Conservation (phyloP, 139 green algal species). For the Yamagishiella unicocca region DNA sequence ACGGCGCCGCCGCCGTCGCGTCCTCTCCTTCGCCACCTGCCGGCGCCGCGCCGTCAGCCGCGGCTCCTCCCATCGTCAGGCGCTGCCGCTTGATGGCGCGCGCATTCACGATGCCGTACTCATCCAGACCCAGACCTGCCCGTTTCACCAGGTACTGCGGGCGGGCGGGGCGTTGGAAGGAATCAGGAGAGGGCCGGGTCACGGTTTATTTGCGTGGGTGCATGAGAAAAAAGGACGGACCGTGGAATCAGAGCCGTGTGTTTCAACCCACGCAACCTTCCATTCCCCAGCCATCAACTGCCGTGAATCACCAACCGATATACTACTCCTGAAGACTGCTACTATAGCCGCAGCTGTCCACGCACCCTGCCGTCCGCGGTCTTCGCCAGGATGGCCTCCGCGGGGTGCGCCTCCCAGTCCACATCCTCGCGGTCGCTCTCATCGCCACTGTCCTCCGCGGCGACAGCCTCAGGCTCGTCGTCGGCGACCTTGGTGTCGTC, state of each 20-base stretch:
- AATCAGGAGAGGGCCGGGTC: too few species aligned
- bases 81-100: slow-evolving; percentile 41
- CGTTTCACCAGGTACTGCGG: slow-evolving; percentile 43
- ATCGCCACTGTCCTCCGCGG: neutral
- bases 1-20: neutral
- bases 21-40: neutral
- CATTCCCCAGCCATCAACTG: too few species aligned
- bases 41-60: neutral
- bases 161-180: neutral
- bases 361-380: slow-evolving; percentile 22
- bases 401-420: slow-evolving; percentile 46
- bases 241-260: too few species aligned
- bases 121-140: slow-evolving; percentile 17
- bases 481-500: neutral
- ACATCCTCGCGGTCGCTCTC: slow-evolving; percentile 36
- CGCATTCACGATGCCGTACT: slow-evolving; percentile 39
- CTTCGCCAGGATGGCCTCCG: slow-evolving; percentile 31
- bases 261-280: too few species aligned
- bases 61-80: neutral
- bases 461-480: neutral
- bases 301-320: too few species aligned
- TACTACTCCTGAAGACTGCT: too few species aligned
- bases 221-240: too few species aligned
- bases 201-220: neutral
- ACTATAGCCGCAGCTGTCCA: neutral